Conservation (phyloP, 768 basidiomycete species). For the Phlebiopsis gigantea region DNA sequence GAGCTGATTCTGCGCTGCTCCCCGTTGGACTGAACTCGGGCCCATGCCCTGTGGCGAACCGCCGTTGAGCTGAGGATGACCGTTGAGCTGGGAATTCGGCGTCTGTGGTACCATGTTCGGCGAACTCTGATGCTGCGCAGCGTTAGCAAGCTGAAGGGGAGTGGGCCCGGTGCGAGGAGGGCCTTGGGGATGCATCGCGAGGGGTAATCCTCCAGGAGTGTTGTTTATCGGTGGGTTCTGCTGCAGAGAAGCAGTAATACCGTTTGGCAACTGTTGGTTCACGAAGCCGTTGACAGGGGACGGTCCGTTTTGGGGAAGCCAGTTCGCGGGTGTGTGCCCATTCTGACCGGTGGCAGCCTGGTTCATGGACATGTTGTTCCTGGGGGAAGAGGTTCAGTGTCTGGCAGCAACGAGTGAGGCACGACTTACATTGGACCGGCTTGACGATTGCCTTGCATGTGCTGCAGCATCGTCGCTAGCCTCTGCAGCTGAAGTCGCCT, state of each 20-base stretch:
- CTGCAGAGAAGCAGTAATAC: constrained; percentile 4
- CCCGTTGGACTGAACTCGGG: constrained; percentile 39
- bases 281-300: constrained; percentile 7
- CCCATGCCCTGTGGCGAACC: constrained; percentile 13
- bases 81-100: not conserved
- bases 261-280: not conserved
- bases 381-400: too few relatives aligned
- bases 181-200: not conserved
- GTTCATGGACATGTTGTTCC: too few relatives aligned
- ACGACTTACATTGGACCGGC: not conserved
- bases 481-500: not conserved
- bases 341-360: not conserved
- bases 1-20: constrained; percentile 7
- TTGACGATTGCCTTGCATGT: not conserved
- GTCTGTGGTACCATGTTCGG: not conserved
- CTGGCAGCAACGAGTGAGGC: too few relatives aligned
- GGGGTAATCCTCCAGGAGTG: not conserved
- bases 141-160: constrained; percentile 1
- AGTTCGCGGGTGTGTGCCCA: not conserved
- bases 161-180: constrained; percentile 5
- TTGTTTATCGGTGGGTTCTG: constrained; percentile 2
- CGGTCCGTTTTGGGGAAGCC: constrained; percentile 7
- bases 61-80: not conserved
- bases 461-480: not conserved
- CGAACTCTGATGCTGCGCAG: constrained; percentile 5